Evolutionary conservation across 345 rosid species (phyloP).

Genomic region (Citropsis articulata): DNA sequence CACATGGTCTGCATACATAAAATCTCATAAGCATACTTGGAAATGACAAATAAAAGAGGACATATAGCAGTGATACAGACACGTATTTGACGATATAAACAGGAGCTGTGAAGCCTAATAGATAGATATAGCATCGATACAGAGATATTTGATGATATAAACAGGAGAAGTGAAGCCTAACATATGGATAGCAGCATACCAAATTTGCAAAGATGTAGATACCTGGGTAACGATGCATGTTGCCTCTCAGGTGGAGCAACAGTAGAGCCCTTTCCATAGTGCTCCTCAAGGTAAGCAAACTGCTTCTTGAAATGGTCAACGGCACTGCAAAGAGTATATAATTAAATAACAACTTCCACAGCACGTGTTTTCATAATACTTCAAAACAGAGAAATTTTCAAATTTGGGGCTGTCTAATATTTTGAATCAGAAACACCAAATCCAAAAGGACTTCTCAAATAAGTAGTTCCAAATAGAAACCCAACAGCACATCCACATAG

Average conservation of each 20-base stretch:
- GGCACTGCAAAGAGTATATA: constrained; percentile 52
- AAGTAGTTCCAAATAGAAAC: neutral
- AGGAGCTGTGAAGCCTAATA: neutral
- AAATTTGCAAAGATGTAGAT: constrained; percentile 1
- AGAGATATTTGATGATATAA: neutral
- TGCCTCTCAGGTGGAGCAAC: constrained; percentile 88
- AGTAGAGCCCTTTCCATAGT: constrained; percentile 78
- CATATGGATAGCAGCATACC: neutral
- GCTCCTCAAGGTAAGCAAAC: constrained; percentile 93
- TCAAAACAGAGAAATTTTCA: neutral
- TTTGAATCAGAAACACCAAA: neutral
- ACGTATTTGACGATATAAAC: neutral
- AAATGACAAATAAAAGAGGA: neutral
- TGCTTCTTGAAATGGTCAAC: constrained; percentile 98
- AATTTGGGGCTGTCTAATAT: neutral
- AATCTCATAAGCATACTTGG: constrained; percentile 9
- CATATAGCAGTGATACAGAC: neutral
- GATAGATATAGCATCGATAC: neutral
- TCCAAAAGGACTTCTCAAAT: neutral
- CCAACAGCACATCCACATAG: neutral
- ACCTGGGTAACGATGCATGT: constrained; percentile 98
- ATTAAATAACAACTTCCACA: neutral
- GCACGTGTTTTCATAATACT: neutral
- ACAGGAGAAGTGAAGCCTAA: neutral
- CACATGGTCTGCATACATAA: constrained; percentile 63